Evolutionary conservation across 176 grass and related monocot genomes (phyloP).

Genomic region (Bothriochloa decipiens): DNA sequence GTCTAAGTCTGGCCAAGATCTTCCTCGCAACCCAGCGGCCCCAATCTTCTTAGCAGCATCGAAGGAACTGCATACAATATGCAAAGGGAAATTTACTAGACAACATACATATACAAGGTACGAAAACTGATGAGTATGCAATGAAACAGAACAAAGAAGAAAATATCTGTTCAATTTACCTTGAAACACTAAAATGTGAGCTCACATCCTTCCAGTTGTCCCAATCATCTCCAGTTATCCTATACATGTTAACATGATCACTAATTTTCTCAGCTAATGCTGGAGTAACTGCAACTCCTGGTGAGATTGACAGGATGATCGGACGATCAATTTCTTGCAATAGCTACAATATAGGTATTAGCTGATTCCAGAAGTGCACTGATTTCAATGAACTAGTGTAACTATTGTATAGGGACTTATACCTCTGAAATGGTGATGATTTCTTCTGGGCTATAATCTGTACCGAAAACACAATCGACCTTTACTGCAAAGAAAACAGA

Average conservation of each 20-base stretch:
- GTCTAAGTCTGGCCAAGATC: conserved; percentile 94
- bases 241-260: conserved; percentile 79
- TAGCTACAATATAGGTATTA: conserved; percentile 55
- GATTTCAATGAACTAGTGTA: conserved; percentile 16
- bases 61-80: conserved; percentile 61
- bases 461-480: conserved; percentile 91
- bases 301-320: conserved; percentile 82
- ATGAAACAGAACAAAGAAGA: conserved; percentile 24
- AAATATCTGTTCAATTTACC: conserved; percentile 47
- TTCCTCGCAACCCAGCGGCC: conserved; percentile 70
- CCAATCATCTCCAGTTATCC: conserved; percentile 94
- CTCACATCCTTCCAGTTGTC: conserved; percentile 80
- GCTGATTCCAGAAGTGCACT: conserved; percentile 11
- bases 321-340: conserved; percentile 71
- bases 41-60: conserved; percentile 75
- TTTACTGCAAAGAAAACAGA: conserved; percentile 63
- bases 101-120: conserved; percentile 18
- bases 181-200: conserved; percentile 76
- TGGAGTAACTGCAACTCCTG: conserved; percentile 65
- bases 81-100: conserved; percentile 21
- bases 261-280: conserved; percentile 68
- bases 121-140: conserved; percentile 15
- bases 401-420: conserved; percentile 8
- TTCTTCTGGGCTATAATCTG: conserved; percentile 78
- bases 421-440: conserved; percentile 81